Evolutionary conservation across 1,139 yeast species (phyloP).

Genomic region (Yamadazyma epiphylla): DNA sequence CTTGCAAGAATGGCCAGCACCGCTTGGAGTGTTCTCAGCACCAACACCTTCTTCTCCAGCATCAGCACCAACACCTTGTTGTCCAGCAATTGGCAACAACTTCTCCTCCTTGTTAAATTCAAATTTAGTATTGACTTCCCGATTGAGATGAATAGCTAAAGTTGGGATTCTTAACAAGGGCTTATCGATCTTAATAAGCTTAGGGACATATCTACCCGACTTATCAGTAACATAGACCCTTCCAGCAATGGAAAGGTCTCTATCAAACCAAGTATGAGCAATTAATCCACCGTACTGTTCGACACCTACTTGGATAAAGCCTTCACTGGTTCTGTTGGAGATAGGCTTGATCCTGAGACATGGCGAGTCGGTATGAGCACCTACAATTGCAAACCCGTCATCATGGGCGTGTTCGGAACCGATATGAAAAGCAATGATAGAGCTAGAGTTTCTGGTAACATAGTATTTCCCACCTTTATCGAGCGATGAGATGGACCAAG

Average conservation of each 20-base stretch:
- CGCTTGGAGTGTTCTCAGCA: no score
- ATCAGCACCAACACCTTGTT: constrained; percentile 23
- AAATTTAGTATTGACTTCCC: constrained; percentile 72
- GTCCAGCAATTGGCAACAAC: constrained; percentile 82
- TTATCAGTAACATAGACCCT: constrained; percentile 62
- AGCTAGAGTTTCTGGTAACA: constrained; percentile 83
- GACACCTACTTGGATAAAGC: constrained; percentile 86
- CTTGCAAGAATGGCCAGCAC: constrained; percentile 39
- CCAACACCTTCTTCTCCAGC: constrained; percentile 5
- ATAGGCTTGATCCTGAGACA: constrained; percentile 87
- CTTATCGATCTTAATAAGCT: constrained; percentile 71
- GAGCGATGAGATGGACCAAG: constrained; percentile 51
- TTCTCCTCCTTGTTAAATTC: constrained; percentile 90
- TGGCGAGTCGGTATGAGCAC: constrained; percentile 97
- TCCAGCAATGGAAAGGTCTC: constrained; percentile 91
- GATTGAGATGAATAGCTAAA: constrained; percentile 85
- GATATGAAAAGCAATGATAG: constrained; percentile 81
- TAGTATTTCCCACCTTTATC: constrained; percentile 62
- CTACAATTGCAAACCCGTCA: constrained; percentile 81
- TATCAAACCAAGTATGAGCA: constrained; percentile 90
- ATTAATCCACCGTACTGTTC: constrained; percentile 95
- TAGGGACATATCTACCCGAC: constrained; percentile 50
- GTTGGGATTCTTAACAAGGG: constrained; percentile 92
- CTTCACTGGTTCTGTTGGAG: constrained; percentile 67
- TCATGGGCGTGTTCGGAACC: constrained; percentile 77